Conservation (phyloP, 164 flowering plant species). For the Aristolochia contorta region DNA sequence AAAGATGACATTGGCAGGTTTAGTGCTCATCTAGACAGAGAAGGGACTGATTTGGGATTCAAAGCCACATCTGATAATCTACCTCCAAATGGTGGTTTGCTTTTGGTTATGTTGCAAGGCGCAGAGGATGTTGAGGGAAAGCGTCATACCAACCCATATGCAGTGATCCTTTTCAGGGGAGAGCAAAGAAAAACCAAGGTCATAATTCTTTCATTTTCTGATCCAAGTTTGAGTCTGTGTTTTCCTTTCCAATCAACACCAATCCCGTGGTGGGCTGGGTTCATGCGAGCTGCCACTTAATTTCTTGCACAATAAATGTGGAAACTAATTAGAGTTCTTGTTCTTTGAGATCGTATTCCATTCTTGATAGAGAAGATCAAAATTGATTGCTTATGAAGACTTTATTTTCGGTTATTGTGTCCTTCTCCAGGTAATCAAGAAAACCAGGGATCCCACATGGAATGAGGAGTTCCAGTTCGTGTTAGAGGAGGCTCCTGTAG, state of each 20-base stretch:
- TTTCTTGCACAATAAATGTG: too few relatives aligned
- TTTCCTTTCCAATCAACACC: neutral
- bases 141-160: conserved; percentile 60
- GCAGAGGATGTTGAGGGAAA: conserved; percentile 69
- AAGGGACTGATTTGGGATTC: conserved; percentile 11
- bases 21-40: conserved; percentile 20
- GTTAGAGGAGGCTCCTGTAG: conserved; percentile 56
- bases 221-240: neutral
- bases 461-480: conserved; percentile 66
- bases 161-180: conserved; percentile 44
- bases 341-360: too few relatives aligned
- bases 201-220: neutral
- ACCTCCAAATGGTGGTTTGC: conserved; percentile 35
- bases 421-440: conserved; percentile 32
- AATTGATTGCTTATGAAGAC: too few relatives aligned
- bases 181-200: conserved; percentile 68
- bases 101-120: conserved; percentile 36
- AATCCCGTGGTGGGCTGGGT: too few relatives aligned
- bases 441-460: conserved; percentile 60
- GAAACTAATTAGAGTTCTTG: too few relatives aligned
- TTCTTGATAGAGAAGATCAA: too few relatives aligned
- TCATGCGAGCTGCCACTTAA: too few relatives aligned
- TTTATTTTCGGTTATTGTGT: too few relatives aligned
- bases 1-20: conserved; percentile 29
- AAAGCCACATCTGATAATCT: conserved; percentile 6